These are phyloP conservation scores for Pseudozyma sp. DNA, from an alignment of 1,284 basidiomycete species.

Conservation along the genomic window DNA sequence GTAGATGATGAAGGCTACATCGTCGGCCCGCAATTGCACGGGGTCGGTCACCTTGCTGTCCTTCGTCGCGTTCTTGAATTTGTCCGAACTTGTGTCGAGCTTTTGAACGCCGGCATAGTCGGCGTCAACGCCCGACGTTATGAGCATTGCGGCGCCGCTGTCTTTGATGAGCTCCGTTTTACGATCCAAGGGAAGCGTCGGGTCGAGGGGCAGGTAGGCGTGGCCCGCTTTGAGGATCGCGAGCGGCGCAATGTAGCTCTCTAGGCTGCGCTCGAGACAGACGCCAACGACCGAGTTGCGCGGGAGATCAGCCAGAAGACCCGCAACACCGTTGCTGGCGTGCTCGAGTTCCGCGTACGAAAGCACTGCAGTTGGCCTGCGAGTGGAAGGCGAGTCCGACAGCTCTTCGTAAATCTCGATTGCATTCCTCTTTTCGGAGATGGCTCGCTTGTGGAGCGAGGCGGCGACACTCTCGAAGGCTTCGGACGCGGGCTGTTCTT, in stretches of 20 bases:
- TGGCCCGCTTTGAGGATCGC: conserved; percentile 58
- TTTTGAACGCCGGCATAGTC: conserved; percentile 6
- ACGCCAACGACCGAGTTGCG: conserved; percentile 56
- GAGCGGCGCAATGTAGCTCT: conserved; percentile 57
- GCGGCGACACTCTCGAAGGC: conserved; percentile 12
- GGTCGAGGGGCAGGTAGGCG: conserved; percentile 67
- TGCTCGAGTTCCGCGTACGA: conserved; percentile 52
- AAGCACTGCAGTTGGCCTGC: conserved; percentile 13
- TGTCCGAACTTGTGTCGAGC: conserved; percentile 18
- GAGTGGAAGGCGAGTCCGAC: conserved; percentile 2
- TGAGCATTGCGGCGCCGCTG: conserved; percentile 47
- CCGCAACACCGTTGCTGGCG: conserved; percentile 32
- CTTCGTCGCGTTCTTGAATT: conserved; percentile 11
- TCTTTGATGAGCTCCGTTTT: conserved; percentile 60
- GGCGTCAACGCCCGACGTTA: conserved; percentile 21
- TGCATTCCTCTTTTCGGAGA: conserved; percentile 18
- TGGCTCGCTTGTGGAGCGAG: conserved; percentile 19
- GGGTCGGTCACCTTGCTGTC: not conserved
- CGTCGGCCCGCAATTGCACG: conserved; percentile 14
- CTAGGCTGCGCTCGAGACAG: conserved; percentile 49
- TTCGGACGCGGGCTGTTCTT: not conserved
- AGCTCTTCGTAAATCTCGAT: conserved; percentile 50
- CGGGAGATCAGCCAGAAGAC: conserved; percentile 18
- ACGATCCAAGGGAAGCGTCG: conserved; percentile 62
- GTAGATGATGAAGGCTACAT: conserved; percentile 64